phyloP scores from a whole-genome alignment of 78 protist genomes.

The Andalucia godoyi region DNA sequence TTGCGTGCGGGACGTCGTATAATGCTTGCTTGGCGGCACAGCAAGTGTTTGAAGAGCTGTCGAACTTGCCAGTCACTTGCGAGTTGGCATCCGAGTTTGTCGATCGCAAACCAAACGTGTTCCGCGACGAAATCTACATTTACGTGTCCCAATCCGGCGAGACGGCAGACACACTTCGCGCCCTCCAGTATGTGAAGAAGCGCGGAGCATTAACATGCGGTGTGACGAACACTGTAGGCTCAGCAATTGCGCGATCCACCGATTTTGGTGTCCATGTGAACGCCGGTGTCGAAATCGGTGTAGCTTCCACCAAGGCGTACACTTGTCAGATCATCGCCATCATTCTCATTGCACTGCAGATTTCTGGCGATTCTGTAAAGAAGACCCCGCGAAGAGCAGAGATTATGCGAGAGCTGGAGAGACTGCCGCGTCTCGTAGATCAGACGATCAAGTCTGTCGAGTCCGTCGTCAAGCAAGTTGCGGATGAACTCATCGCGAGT shows the following conservation, averaged over 20 bases:
- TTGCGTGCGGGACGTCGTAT: constrained; percentile 81
- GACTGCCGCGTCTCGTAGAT: background rate
- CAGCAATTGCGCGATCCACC: constrained; percentile 79
- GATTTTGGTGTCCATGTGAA: constrained; percentile 81
- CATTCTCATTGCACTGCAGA: constrained; percentile 31
- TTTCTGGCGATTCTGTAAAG: constrained; percentile 24
- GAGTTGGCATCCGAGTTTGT: constrained; percentile 60
- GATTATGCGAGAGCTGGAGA: constrained; percentile 2
- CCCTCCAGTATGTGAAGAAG: constrained; percentile 26
- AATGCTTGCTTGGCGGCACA: constrained; percentile 31
- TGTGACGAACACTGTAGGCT: constrained; percentile 86
- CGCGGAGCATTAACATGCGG: constrained; percentile 35
- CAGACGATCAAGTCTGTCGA: constrained; percentile 5
- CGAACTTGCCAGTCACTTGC: constrained; percentile 24
- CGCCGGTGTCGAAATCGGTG: constrained; percentile 95
- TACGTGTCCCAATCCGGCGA: constrained; percentile 71
- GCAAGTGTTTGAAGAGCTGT: constrained; percentile 33
- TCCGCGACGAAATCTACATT: constrained; percentile 19
- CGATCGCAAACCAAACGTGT: constrained; percentile 48
- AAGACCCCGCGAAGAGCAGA: constrained; percentile 8
- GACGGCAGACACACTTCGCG: constrained; percentile 81
- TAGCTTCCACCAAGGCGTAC: constrained; percentile 97
- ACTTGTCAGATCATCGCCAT: constrained; percentile 65
- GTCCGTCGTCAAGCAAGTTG: constrained; percentile 24
- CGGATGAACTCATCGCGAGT: constrained; percentile 25